Percentiles rank a stretch among this genome's conserved stretches.
Evolutionary conservation across 2,329 filamentous ascomycete species (phyloP).

Genomic region (Aureobasidium sp.): DNA sequence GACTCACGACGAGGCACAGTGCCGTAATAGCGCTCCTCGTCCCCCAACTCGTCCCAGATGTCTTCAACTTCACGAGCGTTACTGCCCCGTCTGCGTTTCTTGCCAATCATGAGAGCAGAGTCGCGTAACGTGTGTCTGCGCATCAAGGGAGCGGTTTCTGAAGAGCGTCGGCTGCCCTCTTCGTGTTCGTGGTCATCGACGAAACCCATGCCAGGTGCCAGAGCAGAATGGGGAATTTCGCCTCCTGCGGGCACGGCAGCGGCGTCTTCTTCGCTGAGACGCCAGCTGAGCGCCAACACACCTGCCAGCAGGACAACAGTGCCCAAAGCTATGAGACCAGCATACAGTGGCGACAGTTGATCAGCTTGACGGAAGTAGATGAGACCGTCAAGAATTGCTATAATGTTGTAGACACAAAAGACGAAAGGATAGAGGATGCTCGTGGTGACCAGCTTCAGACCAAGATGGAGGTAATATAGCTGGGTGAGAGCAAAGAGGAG

Average conservation of each 20-base stretch:
- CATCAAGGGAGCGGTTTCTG: slow-evolving; percentile 20
- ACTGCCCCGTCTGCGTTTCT: slow-evolving; percentile 27
- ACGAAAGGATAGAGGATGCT: slow-evolving; percentile 94
- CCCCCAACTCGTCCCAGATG: slow-evolving; percentile 84
- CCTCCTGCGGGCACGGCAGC: slow-evolving; percentile 44
- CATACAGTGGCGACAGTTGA: slow-evolving; percentile 67
- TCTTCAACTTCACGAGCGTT: slow-evolving; percentile 60
- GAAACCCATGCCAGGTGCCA: slow-evolving; percentile 77
- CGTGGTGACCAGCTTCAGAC: slow-evolving; percentile 89
- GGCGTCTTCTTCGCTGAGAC: slow-evolving; percentile 66
- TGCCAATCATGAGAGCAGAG: slow-evolving; percentile 5
- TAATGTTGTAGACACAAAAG: slow-evolving; percentile 98
- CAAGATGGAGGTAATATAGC: slow-evolving; percentile 90
- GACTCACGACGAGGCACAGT: slow-evolving; percentile 4
- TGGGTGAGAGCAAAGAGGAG: slow-evolving; percentile 78
- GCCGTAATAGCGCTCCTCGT: slow-evolving; percentile 41
- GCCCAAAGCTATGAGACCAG: slow-evolving; percentile 75
- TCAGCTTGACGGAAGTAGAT: slow-evolving; percentile 94
- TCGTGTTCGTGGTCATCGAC: slow-evolving; percentile 55
- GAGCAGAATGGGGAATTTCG: slow-evolving; percentile 52
- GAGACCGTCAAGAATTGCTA: slow-evolving; percentile 91
- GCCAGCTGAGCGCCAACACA: slow-evolving; percentile 88
- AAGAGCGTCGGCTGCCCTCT: neutral
- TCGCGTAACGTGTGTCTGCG: slow-evolving; percentile 10
- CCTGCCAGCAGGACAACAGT: slow-evolving; percentile 80